Evolutionary conservation across 139 green algal species (phyloP).

Genomic region (Tetraselmis chui): DNA sequence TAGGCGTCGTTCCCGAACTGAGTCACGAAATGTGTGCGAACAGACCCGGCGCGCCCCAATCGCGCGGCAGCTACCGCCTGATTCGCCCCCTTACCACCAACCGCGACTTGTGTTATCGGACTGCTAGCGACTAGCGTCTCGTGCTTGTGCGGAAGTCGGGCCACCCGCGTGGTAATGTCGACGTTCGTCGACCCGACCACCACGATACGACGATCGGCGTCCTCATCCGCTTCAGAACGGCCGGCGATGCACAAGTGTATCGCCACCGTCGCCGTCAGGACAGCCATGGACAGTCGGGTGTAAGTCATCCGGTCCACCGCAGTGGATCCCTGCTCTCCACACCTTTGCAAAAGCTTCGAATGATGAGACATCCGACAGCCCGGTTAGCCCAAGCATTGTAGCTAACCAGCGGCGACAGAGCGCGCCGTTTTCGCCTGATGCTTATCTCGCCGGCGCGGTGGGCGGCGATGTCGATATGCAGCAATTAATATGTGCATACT

Average conservation of each 20-base stretch:
- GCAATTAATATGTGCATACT: too few species aligned
- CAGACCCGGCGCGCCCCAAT: slow-evolving; percentile 5
- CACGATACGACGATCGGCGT: background rate
- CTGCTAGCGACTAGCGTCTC: slow-evolving; percentile 30
- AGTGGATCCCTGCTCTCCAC: too few species aligned
- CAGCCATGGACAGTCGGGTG: too few species aligned
- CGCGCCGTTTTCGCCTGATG: too few species aligned
- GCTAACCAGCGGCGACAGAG: too few species aligned
- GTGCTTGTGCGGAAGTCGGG: slow-evolving; percentile 22
- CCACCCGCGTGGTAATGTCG: slow-evolving; percentile 32
- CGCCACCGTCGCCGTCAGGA: background rate
- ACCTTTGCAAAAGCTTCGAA: too few species aligned
- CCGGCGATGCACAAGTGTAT: slow-evolving; percentile 2
- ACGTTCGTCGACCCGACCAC: slow-evolving; percentile 30
- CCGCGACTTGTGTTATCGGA: slow-evolving; percentile 10
- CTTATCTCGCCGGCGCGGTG: too few species aligned
- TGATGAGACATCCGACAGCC: too few species aligned
- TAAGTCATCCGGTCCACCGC: too few species aligned
- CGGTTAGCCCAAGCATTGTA: too few species aligned
- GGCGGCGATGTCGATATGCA: too few species aligned
- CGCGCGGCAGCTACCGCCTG: slow-evolving; percentile 35
- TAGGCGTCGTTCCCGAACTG: slow-evolving; percentile 51
- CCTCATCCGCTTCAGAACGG: background rate
- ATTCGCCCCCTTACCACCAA: slow-evolving; percentile 37
- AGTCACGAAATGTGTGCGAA: slow-evolving; percentile 22